Base-by-base conservation (phyloP, 2,329 filamentous ascomycete genomes). In the Boeremia exigua region DNA sequence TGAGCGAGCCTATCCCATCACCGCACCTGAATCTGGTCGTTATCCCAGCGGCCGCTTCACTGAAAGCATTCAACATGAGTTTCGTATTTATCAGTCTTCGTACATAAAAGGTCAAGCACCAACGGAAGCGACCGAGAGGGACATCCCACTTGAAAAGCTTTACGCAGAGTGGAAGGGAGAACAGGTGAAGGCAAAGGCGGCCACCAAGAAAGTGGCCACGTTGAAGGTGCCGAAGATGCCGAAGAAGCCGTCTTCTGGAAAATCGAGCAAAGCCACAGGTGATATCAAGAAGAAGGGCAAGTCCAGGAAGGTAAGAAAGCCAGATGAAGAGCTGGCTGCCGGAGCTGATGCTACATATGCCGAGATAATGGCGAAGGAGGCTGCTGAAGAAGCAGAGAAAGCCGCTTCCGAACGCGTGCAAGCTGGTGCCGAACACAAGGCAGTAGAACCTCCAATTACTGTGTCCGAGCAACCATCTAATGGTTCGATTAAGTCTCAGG, bases 1-100 rank as follows among this genome's bases (percentile, higher is more conserved):
- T 25, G 59, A 48, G 7, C 25, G 10, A 1, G 45, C 27, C 1
- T 19, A 48, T 14, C 44, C 51, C 1, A 3, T 39, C 1, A 58
- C 14, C 38, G 51, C 6, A 66, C 67, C 54, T 58, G 27, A 38
- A 5, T n/a, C n/a, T n/a, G 33, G 14, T 19, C 19, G 19, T 2
- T 54, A 54, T 15, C 51, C 59, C 2, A 36, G 9, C 7, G 68
- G 67, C 8, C 65, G 68, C 4, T 71, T 68, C 1, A 65, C 67
- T 0, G 70, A 73, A 58, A 67, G 64, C 46, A 61, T 71, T 2
- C 50, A 65, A 1, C 36, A 63, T 28, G 66, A 73, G 43, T 72
- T 72, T 47, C 52, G 61, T 10, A 54, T 48, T 0, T 65, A 62
- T 53, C 68, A 70, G 58, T 38, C 58, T 0, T 8, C 39, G 0